phyloP scores from a whole-genome alignment of 1,284 basidiomycete species.

The Wolfiporia cocos region DNA sequence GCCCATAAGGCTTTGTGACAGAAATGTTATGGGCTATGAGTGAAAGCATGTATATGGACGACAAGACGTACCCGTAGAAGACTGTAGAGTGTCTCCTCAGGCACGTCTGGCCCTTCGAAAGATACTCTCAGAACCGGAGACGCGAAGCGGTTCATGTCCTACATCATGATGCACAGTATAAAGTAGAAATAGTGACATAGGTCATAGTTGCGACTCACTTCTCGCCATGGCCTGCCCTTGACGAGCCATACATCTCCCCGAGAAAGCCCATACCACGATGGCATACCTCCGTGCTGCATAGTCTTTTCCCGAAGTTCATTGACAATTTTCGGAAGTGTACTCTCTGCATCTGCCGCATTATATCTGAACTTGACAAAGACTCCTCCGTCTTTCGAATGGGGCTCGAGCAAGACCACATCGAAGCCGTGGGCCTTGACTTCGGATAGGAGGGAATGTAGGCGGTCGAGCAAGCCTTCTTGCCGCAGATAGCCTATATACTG shows the following conservation, averaged over 20 bases:
- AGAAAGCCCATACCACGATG: conserved; percentile 55
- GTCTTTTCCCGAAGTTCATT: conserved; percentile 36
- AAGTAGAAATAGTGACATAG: too few species aligned
- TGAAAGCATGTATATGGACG: too few species aligned
- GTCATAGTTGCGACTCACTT: conserved; percentile 41
- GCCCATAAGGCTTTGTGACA: conserved; percentile 69
- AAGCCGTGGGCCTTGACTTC: conserved; percentile 49
- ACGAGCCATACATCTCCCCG: conserved; percentile 73
- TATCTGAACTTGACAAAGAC: conserved; percentile 83
- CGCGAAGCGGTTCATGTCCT: conserved; percentile 85
- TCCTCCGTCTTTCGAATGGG: conserved; percentile 76
- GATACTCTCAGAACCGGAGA: conserved; percentile 68
- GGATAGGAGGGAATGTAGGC: conserved; percentile 43
- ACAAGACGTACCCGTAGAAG: conserved; percentile 54
- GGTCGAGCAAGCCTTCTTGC: conserved; percentile 45
- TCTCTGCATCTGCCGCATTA: conserved; percentile 31
- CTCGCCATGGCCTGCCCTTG: conserved; percentile 77
- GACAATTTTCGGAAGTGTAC: conserved; percentile 44
- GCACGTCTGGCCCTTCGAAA: conserved; percentile 83
- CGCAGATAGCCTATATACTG: conserved; percentile 53
- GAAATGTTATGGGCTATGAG: too few species aligned
- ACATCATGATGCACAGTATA: conserved; percentile 4
- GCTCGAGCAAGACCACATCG: conserved; percentile 49
- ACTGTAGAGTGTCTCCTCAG: conserved; percentile 71
- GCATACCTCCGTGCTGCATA: conserved; percentile 46